phyloP scores from a whole-genome alignment of 176 grass and related monocot genomes.

The Musa itinerans region DNA sequence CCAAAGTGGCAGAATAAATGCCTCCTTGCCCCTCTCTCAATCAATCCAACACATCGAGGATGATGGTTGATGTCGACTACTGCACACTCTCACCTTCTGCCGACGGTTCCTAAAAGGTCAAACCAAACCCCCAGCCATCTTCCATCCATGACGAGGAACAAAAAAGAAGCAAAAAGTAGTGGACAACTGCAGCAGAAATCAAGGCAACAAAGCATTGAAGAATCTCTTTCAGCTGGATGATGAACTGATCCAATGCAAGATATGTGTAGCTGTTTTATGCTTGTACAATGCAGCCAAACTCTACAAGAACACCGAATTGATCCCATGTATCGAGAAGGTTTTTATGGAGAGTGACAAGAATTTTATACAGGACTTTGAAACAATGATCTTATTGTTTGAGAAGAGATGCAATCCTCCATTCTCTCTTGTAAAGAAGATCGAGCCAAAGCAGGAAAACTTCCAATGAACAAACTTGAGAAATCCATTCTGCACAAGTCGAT shows the following conservation, averaged over 20 bases:
- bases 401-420: not conserved
- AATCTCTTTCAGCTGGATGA: not conserved
- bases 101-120: not conserved
- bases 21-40: not conserved
- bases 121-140: not conserved
- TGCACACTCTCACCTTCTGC: not conserved
- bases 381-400: not conserved
- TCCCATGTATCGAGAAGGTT: not conserved
- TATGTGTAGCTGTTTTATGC: not conserved
- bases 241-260: not conserved
- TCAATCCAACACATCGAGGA: not conserved
- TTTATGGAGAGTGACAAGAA: not conserved
- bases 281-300: not conserved
- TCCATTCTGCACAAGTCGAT: not conserved
- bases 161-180: not conserved
- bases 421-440: not conserved
- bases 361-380: not conserved
- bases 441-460: not conserved
- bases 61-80: not conserved
- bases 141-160: not conserved
- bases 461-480: not conserved
- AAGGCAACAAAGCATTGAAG: not conserved
- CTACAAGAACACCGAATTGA: not conserved
- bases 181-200: not conserved
- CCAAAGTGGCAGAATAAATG: not conserved